A percentile compares a stretch with the other conserved stretches of the same genome.
phyloP scores from a whole-genome alignment of 768 basidiomycete species.

The Suillus alpinus region DNA sequence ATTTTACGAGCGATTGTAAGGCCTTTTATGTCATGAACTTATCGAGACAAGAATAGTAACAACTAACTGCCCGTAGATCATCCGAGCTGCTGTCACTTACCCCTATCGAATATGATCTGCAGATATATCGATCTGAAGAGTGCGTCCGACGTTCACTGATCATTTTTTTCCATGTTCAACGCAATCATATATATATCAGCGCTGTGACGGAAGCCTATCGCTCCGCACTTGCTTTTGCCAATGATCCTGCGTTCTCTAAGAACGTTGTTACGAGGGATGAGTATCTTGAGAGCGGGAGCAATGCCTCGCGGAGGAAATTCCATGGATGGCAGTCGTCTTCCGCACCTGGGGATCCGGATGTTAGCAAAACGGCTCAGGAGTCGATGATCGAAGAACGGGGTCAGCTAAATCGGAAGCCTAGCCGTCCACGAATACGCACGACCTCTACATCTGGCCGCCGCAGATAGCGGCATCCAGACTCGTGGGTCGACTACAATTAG shows the following conservation, averaged over 20 bases:
- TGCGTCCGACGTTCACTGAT: conserved; percentile 39
- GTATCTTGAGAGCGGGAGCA: conserved; percentile 81
- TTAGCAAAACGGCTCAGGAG: conserved; percentile 14
- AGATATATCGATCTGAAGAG: conserved; percentile 71
- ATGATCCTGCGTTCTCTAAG: conserved; percentile 46
- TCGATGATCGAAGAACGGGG: conserved; percentile 21
- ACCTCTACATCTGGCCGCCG: conserved; percentile 22
- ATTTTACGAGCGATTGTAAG: conserved; percentile 76
- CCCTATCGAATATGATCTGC: conserved; percentile 76
- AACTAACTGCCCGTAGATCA: conserved; percentile 42
- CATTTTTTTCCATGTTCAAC: neutral
- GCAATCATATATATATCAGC: conserved; percentile 34
- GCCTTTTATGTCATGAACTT: conserved; percentile 3
- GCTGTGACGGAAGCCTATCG: conserved; percentile 66
- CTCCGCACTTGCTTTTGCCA: conserved; percentile 58
- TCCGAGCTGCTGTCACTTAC: conserved; percentile 76
- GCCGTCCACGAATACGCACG: conserved; percentile 24
- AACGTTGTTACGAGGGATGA: conserved; percentile 73
- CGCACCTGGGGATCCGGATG: conserved; percentile 22
- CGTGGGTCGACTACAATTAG: neutral
- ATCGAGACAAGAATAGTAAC: neutral
- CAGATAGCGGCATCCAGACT: conserved; percentile 15
- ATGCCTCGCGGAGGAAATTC: conserved; percentile 74
- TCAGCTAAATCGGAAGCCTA: conserved; percentile 26
- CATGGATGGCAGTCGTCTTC: conserved; percentile 48